These are phyloP conservation scores for Delitschia confertaspora DNA, from an alignment of 495 filamentous ascomycete species.

Conservation along the genomic window DNA sequence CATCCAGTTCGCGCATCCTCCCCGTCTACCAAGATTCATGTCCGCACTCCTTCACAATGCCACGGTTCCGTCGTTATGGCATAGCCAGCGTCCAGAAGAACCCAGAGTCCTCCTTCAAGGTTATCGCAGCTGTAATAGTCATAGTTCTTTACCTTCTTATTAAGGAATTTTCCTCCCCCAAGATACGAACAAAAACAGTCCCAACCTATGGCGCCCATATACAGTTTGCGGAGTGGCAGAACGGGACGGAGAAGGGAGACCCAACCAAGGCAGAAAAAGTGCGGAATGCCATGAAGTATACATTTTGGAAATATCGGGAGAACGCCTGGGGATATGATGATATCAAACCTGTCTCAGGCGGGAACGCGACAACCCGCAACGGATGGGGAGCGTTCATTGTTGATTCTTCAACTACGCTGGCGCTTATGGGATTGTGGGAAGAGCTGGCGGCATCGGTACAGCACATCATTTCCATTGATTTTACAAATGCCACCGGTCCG, in stretches of 20 bases:
- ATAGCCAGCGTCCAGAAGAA: slow-evolving; percentile 25
- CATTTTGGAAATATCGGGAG: slow-evolving; percentile 28
- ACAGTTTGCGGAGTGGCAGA: slow-evolving; percentile 21
- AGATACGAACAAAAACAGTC: slow-evolving; percentile 3
- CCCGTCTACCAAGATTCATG: neutral
- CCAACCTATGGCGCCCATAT: slow-evolving; percentile 12
- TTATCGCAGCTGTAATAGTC: slow-evolving; percentile 29
- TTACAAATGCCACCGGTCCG: slow-evolving; percentile 21
- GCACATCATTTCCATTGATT: slow-evolving; percentile 30
- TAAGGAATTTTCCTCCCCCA: slow-evolving; percentile 22
- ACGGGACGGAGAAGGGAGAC: slow-evolving; percentile 22
- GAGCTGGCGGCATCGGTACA: slow-evolving; percentile 27
- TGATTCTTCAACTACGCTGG: slow-evolving; percentile 30
- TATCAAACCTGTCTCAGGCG: slow-evolving; percentile 29
- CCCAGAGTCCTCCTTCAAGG: slow-evolving; percentile 30
- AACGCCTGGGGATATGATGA: slow-evolving; percentile 32
- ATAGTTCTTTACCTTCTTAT: slow-evolving; percentile 31
- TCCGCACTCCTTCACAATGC: slow-evolving; percentile 12
- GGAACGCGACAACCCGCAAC: slow-evolving; percentile 19
- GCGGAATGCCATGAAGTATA: slow-evolving; percentile 29
- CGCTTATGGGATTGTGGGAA: slow-evolving; percentile 33
- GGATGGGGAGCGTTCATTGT: slow-evolving; percentile 37
- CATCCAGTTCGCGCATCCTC: neutral
- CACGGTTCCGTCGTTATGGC: slow-evolving; percentile 28
- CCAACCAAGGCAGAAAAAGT: slow-evolving; percentile 21